phyloP scores from a whole-genome alignment of 352 stramenopile species.

The Phytophthora pistaciae region DNA sequence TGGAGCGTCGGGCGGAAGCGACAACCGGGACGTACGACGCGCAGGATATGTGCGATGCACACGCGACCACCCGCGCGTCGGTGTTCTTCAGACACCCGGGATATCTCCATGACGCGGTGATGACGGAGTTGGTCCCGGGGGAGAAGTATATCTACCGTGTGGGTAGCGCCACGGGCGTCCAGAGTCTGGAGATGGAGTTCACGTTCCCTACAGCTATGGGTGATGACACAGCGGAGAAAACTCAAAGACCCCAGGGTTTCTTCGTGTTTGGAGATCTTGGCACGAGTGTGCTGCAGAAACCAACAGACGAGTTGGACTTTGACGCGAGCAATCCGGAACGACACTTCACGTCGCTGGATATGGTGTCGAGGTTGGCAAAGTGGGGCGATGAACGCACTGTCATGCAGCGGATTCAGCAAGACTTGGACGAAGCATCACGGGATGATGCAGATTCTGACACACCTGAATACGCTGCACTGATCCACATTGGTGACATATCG shows the following conservation, averaged over 20 bases:
- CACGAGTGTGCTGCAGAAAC: conserved; percentile 28
- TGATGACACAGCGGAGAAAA: neutral
- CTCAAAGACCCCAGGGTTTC: conserved; percentile 48
- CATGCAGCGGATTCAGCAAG: conserved; percentile 37
- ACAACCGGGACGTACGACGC: conserved; percentile 31
- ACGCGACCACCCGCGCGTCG: conserved; percentile 25
- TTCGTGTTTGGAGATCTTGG: conserved; percentile 82
- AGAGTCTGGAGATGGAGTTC: conserved; percentile 39
- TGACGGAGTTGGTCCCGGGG: conserved; percentile 35
- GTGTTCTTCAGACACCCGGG: conserved; percentile 39
- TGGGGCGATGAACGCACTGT: conserved; percentile 38
- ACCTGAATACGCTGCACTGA: conserved; percentile 61
- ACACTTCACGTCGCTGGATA: conserved; percentile 26
- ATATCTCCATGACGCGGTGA: conserved; percentile 42
- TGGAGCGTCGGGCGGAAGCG: conserved; percentile 18
- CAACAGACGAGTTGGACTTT: conserved; percentile 33
- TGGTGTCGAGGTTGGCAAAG: conserved; percentile 34
- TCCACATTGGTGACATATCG: conserved; percentile 85
- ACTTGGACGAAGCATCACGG: conserved; percentile 24
- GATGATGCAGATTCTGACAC: conserved; percentile 21
- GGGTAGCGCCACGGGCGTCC: conserved; percentile 29
- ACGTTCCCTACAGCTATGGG: conserved; percentile 31
- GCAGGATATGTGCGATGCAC: conserved; percentile 35
- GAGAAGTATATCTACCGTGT: conserved; percentile 42
- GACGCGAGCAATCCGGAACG: conserved; percentile 24